Evolutionary conservation across 176 grass and related monocot genomes (phyloP), one percentile per base, ranked within the genome.

Genomic region (Aegilops umbellulata): DNA sequence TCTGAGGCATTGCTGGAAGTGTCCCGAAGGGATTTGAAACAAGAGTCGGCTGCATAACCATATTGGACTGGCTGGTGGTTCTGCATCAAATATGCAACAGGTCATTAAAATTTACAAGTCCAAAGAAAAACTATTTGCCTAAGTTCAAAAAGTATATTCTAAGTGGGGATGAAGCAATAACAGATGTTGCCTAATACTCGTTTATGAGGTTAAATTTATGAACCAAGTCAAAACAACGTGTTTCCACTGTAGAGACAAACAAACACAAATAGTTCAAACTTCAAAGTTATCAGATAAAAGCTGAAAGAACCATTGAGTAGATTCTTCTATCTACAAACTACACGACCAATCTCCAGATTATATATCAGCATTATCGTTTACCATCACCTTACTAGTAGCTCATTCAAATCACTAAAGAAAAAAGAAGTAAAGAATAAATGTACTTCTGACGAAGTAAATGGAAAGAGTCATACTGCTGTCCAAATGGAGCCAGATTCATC

Each of bases 1-100:
- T 95, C 60, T 93, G 92, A 85, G 96, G 96, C 91, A 95, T 94
- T 86, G 96, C 86, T 84, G 93, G 96, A 86, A 98, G 92, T 46
- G 82, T 93, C 20, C 96, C 96, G 35, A 95, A 98, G 57, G 96
- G 96, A 86, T 95, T 95, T 42, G 88, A 86, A 86, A 98, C 74
- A 82, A 87, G 69, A 76, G 90, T 82, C 16, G 88, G 91, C 47
- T 92, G 96, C 87, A 94, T 91, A 60, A 93, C 88, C 96, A 94
- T 90, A 89, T 64, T 94, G 30, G 87, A 82, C 58, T 94, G 96
- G 68, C 15, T 62, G 86, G 80, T 69, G 76, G 77, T 65, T 88
- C 91, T 92, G 84, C 44, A 49, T 78, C 77, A 78, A 85, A 89
- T 74, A 90, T 65, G 86, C 6, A 80, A 80, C 4, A 87, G 53